phyloP scores from a whole-genome alignment of 2,329 filamentous ascomycete genomes.

The Beauveria australis region DNA sequence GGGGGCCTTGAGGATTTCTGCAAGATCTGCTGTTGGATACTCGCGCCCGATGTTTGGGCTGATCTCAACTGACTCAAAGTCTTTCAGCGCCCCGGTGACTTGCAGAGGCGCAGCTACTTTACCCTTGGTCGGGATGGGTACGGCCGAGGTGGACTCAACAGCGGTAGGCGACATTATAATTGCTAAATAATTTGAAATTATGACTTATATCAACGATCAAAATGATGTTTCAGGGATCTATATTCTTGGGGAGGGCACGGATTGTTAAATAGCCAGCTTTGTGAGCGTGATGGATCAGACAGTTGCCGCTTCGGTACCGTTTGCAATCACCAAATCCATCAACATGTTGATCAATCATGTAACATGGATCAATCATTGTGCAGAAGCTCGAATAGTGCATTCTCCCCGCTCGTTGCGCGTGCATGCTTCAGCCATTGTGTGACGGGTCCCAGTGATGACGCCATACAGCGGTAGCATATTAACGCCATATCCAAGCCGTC shows the following conservation, averaged over 20 bases:
- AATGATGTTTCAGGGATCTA: neutral
- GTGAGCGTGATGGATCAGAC: neutral
- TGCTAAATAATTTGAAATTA: neutral
- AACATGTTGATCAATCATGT: neutral
- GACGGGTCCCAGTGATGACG: neutral
- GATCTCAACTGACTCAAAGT: conserved; percentile 47
- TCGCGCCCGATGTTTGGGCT: conserved; percentile 57
- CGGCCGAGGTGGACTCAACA: neutral
- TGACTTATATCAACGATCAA: neutral
- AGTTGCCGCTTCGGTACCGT: neutral
- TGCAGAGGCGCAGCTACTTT: conserved; percentile 31
- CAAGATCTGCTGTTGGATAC: conserved; percentile 49
- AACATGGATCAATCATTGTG: neutral
- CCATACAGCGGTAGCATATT: neutral
- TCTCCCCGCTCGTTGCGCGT: neutral
- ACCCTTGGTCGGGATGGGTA: conserved; percentile 7
- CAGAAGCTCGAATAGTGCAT: neutral
- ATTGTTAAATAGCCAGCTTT: neutral
- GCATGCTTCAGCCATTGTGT: conserved; percentile 12
- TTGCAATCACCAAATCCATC: neutral
- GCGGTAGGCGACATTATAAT: conserved; percentile 4
- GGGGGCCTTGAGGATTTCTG: conserved; percentile 51
- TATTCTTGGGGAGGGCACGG: neutral
- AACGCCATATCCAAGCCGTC: neutral
- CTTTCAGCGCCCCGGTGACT: conserved; percentile 41